Base-by-base conservation (phyloP, 2,329 filamentous ascomycete species). In the Diaporthe sp. region DNA sequence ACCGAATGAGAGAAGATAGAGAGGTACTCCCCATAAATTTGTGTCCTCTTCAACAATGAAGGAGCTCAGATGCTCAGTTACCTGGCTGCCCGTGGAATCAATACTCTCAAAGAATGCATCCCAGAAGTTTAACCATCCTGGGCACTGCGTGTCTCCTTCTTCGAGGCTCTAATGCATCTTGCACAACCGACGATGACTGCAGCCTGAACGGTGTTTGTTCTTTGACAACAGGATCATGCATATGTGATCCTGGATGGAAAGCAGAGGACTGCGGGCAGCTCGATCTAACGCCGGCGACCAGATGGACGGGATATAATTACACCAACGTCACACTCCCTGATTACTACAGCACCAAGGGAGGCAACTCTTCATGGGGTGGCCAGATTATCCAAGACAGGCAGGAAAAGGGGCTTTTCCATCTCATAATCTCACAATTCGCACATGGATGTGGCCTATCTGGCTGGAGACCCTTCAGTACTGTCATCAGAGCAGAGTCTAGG, bases 341-440 rank as follows among this genome's bases (percentile, higher is more conserved):
- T 65, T 79, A 78, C 72, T 82, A 82, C 60, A 78, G 77, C 74
- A 68, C 76, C 42, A 77, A 78, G 15, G 80, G 70, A 13, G 80
- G 70, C 3, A 72, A 72, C 22, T 72, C 70, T 1, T 72, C 70
- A 19, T 72, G 70, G 70, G 53, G 70, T 12, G 70, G 70, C 4
- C 53, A 72, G 8, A 72, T 72, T 15, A 72, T 72, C 17, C 70
- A 62, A 31, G 70, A 72, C 70, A 25, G 25, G 17, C 39, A 72
- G 70, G 70, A 72, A 7, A 46, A 42, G n/a, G 22, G 15, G 5
- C 57, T 72, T 4, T 72, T 72, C 25, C 70, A 72, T 13, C 53
- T 72, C n/a, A 31, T 70, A 2, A 55, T 70, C 49, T 70, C 65
- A 4, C 65, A 70, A 9, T 70, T 70, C 7, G 46, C 65, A 31